Evolutionary conservation across 2,329 filamentous ascomycete genomes (phyloP).

Genomic region (Aureobasidium sp.): DNA sequence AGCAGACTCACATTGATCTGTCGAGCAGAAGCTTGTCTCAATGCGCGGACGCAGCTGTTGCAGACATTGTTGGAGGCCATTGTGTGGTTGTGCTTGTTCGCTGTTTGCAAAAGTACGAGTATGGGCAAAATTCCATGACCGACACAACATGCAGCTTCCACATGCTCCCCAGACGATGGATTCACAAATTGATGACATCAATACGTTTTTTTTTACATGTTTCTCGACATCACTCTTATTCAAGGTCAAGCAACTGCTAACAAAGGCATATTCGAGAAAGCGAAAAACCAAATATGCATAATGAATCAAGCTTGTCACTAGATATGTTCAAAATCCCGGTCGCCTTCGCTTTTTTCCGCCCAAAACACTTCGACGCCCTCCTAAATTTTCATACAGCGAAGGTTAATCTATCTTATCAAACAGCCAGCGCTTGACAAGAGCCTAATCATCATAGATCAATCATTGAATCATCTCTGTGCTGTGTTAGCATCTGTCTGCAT

Average conservation of each 20-base stretch:
- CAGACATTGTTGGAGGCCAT: conserved; percentile 20
- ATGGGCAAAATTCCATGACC: neutral
- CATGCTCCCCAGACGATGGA: neutral
- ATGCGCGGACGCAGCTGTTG: conserved; percentile 18
- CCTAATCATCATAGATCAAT: neutral
- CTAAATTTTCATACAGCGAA: conserved; percentile 9
- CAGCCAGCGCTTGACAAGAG: conserved; percentile 11
- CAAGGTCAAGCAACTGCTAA: too few species aligned
- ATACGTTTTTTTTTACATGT: neutral
- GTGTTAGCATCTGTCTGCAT: neutral
- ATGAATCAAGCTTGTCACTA: conserved; percentile 4
- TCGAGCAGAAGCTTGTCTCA: conserved; percentile 14
- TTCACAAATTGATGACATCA: neutral
- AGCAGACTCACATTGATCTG: conserved; percentile 13
- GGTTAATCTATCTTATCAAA: conserved; percentile 3
- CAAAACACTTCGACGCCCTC: neutral
- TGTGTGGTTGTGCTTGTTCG: neutral
- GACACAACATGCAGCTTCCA: conserved; percentile 1
- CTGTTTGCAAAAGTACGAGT: neutral
- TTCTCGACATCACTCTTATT: too few species aligned
- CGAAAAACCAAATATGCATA: conserved; percentile 1
- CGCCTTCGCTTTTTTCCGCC: conserved; percentile 6
- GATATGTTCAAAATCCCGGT: conserved; percentile 9
- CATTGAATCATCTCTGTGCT: conserved; percentile 9
- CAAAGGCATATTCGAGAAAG: neutral